phyloP scores from a whole-genome alignment of 371 early-diverging fungal species.

The Rhizopus sp. region DNA sequence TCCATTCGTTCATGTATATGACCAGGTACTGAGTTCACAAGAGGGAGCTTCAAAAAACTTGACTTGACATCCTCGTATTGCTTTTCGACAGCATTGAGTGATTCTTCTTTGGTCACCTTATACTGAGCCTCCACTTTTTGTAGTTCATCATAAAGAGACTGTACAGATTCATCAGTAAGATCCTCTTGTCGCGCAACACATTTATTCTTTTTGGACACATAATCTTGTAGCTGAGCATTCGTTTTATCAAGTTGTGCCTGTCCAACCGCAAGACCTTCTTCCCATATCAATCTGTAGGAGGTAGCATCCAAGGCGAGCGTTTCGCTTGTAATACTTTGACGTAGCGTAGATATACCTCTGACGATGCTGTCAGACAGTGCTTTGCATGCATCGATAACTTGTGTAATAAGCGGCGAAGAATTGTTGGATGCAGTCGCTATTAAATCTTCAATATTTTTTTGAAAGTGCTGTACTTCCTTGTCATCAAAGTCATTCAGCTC shows the following conservation, averaged over 20 bases:
- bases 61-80: slow-evolving; percentile 8
- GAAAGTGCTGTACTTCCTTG: slow-evolving; percentile 2
- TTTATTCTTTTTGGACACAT: slow-evolving; percentile 28
- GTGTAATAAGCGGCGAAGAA: slow-evolving; percentile 1
- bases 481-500: slow-evolving; percentile 9
- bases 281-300: slow-evolving; percentile 22
- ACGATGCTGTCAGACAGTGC: slow-evolving; percentile 9
- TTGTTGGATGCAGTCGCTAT: slow-evolving; percentile 2
- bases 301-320: slow-evolving; percentile 13
- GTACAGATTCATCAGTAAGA: slow-evolving; percentile 5
- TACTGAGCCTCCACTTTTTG: slow-evolving; percentile 9
- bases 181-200: slow-evolving; percentile 31
- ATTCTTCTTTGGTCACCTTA: slow-evolving; percentile 1
- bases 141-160: slow-evolving; percentile 3
- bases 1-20: slow-evolving; percentile 29
- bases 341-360: slow-evolving; percentile 5
- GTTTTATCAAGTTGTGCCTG: slow-evolving; percentile 11
- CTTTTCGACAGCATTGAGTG: background rate
- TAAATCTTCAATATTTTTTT: slow-evolving; percentile 5
- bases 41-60: slow-evolving; percentile 15
- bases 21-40: slow-evolving; percentile 20
- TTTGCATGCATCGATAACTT: slow-evolving; percentile 10
- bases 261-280: slow-evolving; percentile 5
- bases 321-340: slow-evolving; percentile 12
- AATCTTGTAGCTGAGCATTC: slow-evolving; percentile 18